phyloP scores from a whole-genome alignment of 2,329 filamentous ascomycete species.

The Penicillium expansum region DNA sequence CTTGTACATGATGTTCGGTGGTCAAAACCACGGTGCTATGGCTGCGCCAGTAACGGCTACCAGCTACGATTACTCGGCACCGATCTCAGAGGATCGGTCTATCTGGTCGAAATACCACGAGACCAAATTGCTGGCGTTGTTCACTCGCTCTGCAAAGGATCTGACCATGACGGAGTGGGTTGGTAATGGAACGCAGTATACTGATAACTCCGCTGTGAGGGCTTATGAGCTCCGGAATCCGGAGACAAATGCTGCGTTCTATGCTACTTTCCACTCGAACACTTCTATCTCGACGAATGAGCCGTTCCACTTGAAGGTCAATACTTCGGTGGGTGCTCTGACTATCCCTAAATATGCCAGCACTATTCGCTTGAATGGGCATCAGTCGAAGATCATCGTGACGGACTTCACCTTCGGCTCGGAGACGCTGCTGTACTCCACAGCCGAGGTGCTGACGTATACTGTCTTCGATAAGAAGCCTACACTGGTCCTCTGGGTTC shows the following conservation, averaged over 20 bases:
- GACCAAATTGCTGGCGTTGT: slow-evolving; percentile 60
- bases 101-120: slow-evolving; percentile 62
- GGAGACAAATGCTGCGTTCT: slow-evolving; percentile 57
- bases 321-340: slow-evolving; percentile 55
- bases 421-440: slow-evolving; percentile 54
- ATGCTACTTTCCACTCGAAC: slow-evolving; percentile 56
- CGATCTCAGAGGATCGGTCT: slow-evolving; percentile 58
- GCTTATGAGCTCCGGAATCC: slow-evolving; percentile 59
- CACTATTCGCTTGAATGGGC: slow-evolving; percentile 55
- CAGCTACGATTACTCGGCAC: slow-evolving; percentile 63
- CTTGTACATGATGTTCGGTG: slow-evolving; percentile 64
- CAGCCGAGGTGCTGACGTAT: slow-evolving; percentile 55
- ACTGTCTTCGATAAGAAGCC: slow-evolving; percentile 49
- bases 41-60: slow-evolving; percentile 58
- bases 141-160: slow-evolving; percentile 58
- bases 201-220: slow-evolving; percentile 52
- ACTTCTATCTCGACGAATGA: slow-evolving; percentile 53
- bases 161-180: slow-evolving; percentile 54
- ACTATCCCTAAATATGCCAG: slow-evolving; percentile 53
- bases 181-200: slow-evolving; percentile 50
- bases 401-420: slow-evolving; percentile 58
- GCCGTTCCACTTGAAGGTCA: slow-evolving; percentile 54
- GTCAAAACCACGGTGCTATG: slow-evolving; percentile 62
- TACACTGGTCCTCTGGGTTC: slow-evolving; percentile 53
- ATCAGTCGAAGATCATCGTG: slow-evolving; percentile 61